These are phyloP conservation scores for Lentinula sp. DNA, from an alignment of 768 basidiomycete species.

Conservation along the genomic window DNA sequence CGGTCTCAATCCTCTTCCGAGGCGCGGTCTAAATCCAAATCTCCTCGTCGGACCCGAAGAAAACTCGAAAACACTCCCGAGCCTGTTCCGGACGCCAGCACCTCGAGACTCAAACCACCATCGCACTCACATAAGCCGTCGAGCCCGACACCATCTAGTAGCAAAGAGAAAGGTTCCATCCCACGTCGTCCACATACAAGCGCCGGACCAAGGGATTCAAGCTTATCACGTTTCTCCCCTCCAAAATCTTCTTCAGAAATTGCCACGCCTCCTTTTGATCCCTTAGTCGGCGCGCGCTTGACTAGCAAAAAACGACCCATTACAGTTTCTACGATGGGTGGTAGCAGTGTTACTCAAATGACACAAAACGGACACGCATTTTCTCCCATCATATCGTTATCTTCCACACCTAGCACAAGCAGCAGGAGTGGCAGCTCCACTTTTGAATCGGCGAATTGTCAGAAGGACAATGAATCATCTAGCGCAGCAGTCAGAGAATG, in stretches of 20 bases:
- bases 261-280: not conserved
- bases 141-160: slow-evolving; percentile 2
- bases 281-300: too few species aligned
- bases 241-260: slow-evolving; percentile 10
- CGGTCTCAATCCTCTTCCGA: slow-evolving; percentile 29
- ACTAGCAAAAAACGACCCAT: not conserved
- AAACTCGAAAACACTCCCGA: not conserved
- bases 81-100: not conserved
- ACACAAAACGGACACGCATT: slow-evolving; percentile 2
- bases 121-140: not conserved
- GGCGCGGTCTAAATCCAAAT: slow-evolving; percentile 8
- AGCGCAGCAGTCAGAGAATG: slow-evolving; percentile 46
- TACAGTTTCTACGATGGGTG: not conserved
- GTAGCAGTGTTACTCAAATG: not conserved
- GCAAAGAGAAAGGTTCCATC: slow-evolving; percentile 19
- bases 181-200: slow-evolving; percentile 65
- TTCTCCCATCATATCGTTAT: not conserved
- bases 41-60: slow-evolving; percentile 13
- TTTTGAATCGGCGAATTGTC: not conserved
- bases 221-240: slow-evolving; percentile 18
- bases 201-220: slow-evolving; percentile 60
- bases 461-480: not conserved
- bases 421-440: not conserved
- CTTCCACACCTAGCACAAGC: not conserved
- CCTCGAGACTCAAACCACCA: not conserved